phyloP scores from a whole-genome alignment of 495 filamentous ascomycete genomes.

The Glonium stellatum region DNA sequence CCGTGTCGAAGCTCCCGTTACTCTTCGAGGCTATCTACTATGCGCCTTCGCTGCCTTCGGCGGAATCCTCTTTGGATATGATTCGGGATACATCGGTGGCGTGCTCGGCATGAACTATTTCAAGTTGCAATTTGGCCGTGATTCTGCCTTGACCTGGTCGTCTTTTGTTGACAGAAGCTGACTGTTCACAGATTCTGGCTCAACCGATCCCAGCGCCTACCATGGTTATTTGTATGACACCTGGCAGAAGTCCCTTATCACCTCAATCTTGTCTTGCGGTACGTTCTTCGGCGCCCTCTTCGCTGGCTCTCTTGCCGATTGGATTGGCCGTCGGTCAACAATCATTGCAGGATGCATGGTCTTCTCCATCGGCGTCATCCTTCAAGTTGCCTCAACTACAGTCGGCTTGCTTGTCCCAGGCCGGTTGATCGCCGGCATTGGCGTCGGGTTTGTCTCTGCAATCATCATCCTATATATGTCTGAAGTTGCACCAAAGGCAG shows the following conservation, averaged over 20 bases:
- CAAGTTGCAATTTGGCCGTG: conserved; percentile 24
- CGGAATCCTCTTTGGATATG: conserved; percentile 41
- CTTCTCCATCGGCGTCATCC: conserved; percentile 36
- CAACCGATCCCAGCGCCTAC: conserved; percentile 8
- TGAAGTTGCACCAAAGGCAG: conserved; percentile 71
- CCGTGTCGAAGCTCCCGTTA: conserved; percentile 38
- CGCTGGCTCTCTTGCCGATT: conserved; percentile 36
- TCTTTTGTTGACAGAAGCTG: not conserved
- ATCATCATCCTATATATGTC: conserved; percentile 68
- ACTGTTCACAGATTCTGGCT: not conserved
- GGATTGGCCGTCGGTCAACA: conserved; percentile 36
- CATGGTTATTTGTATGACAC: conserved; percentile 16
- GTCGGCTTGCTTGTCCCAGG: conserved; percentile 68
- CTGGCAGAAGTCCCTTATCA: conserved; percentile 43
- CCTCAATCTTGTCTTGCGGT: conserved; percentile 42
- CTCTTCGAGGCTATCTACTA: conserved; percentile 35
- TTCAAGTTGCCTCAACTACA: conserved; percentile 40
- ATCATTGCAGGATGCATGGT: conserved; percentile 36
- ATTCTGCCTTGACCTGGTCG: not conserved
- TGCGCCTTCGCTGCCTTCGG: conserved; percentile 40
- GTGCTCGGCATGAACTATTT: conserved; percentile 31
- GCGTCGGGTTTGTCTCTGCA: conserved; percentile 77
- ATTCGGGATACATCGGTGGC: conserved; percentile 39
- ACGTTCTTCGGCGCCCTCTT: conserved; percentile 41
- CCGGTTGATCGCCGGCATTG: conserved; percentile 72